Percentiles rank a stretch among this genome's conserved stretches.
These are phyloP conservation scores for Aureobasidium sp. DNA, from an alignment of 2,329 filamentous ascomycete genomes.

Conservation along the genomic window DNA sequence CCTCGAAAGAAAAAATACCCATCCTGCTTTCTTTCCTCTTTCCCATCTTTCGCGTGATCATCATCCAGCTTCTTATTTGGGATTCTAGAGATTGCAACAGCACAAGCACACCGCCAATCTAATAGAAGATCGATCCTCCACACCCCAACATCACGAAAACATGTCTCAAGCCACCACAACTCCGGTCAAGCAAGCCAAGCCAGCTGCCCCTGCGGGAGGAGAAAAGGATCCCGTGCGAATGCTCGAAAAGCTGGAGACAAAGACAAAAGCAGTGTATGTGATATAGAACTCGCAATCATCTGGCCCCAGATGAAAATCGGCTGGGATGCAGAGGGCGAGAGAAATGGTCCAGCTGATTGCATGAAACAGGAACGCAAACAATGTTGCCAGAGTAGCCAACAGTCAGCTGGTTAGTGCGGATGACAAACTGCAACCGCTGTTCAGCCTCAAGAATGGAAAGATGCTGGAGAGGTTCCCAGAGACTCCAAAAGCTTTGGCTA, in stretches of 20 bases:
- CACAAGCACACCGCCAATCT: neutral
- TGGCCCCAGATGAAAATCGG: neutral
- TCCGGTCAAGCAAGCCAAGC: constrained; percentile 16
- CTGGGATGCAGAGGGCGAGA: neutral
- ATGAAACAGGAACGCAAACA: constrained; percentile 26
- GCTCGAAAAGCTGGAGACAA: constrained; percentile 26
- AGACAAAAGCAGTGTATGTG: constrained; percentile 25
- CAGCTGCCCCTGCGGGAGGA: constrained; percentile 5
- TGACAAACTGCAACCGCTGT: constrained; percentile 26
- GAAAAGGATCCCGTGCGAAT: constrained; percentile 24
- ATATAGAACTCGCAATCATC: neutral
- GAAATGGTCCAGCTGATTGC: neutral
- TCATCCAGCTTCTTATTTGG: neutral
- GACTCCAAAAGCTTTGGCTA: constrained; percentile 26
- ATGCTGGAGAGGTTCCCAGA: constrained; percentile 28
- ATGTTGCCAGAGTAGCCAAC: constrained; percentile 29
- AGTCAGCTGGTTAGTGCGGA: constrained; percentile 26
- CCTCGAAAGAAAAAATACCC: too few relatives aligned
- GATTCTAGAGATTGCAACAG: neutral
- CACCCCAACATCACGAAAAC: neutral
- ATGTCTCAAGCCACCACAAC: constrained; percentile 15
- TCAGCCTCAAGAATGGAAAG: constrained; percentile 27
- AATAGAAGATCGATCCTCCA: too few relatives aligned
- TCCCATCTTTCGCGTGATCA: neutral
- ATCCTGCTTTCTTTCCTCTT: neutral